Evolutionary conservation across 2,329 filamentous ascomycete species (phyloP).

Genomic region (Fusarium paranaense): DNA sequence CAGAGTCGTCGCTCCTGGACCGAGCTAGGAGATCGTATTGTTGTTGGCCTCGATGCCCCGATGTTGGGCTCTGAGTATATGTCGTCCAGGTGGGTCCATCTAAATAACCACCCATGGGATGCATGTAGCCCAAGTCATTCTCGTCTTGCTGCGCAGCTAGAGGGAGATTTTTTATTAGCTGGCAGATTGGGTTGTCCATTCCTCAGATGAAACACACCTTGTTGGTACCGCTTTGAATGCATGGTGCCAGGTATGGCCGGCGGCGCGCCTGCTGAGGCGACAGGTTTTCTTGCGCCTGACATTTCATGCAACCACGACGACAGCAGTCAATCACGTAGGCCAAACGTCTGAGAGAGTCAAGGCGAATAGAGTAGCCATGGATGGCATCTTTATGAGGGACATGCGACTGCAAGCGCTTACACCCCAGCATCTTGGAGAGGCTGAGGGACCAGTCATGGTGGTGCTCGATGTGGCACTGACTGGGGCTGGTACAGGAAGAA

Average conservation of each 20-base stretch:
- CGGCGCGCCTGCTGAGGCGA: neutral
- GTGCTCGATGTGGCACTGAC: neutral
- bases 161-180: neutral
- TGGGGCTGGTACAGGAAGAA: neutral
- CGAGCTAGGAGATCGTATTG: slow-evolving; percentile 19
- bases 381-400: slow-evolving; percentile 14
- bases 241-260: neutral
- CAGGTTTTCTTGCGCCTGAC: neutral
- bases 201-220: slow-evolving; percentile 10
- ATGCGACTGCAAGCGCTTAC: slow-evolving; percentile 2
- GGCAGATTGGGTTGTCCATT: neutral
- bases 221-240: slow-evolving; percentile 12
- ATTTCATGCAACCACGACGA: neutral
- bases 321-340: neutral
- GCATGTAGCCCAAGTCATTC: slow-evolving; percentile 17
- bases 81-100: slow-evolving; percentile 6
- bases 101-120: slow-evolving; percentile 5
- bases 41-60: slow-evolving; percentile 16
- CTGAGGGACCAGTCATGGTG: neutral
- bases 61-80: slow-evolving; percentile 18
- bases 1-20: slow-evolving; percentile 13
- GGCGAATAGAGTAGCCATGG: neutral
- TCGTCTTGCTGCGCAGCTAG: slow-evolving; percentile 20
- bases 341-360: neutral
- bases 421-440: neutral